Conservation (phyloP, 1,284 basidiomycete genomes). For the Ceratobasidium sp. region DNA sequence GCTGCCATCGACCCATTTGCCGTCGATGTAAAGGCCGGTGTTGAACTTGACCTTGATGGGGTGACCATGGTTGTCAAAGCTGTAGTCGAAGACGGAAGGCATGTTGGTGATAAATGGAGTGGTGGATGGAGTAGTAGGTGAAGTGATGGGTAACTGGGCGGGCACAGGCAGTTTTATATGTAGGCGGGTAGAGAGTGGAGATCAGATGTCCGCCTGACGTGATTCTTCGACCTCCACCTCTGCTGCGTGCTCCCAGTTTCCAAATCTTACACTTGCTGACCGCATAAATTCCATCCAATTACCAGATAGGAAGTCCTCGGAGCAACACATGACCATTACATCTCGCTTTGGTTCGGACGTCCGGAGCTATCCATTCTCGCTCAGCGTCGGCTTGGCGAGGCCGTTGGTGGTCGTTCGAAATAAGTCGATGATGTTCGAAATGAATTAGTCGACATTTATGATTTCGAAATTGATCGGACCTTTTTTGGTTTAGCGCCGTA, state of each 20-base stretch:
- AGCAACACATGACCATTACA: conserved; percentile 15
- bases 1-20: conserved; percentile 82
- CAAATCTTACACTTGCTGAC: neutral
- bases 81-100: conserved; percentile 48
- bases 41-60: conserved; percentile 60
- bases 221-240: conserved; percentile 13
- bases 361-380: neutral
- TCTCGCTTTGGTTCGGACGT: conserved; percentile 10
- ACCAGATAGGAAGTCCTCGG: conserved; percentile 25
- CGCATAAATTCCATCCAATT: neutral
- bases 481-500: neutral
- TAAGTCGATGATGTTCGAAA: neutral
- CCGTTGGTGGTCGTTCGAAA: too few relatives aligned
- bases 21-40: conserved; percentile 87
- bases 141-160: neutral
- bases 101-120: conserved; percentile 18
- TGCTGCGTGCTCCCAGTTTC: conserved; percentile 11
- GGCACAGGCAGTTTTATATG: neutral
- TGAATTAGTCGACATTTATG: too few relatives aligned
- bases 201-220: conserved; percentile 1
- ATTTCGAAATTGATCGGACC: neutral
- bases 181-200: neutral
- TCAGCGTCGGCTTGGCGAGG: too few relatives aligned
- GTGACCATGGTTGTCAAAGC: conserved; percentile 43
- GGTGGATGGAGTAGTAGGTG: neutral